These are phyloP conservation scores for Candida sakaeoensis DNA, from an alignment of 805 yeast genomes.

Conservation along the genomic window DNA sequence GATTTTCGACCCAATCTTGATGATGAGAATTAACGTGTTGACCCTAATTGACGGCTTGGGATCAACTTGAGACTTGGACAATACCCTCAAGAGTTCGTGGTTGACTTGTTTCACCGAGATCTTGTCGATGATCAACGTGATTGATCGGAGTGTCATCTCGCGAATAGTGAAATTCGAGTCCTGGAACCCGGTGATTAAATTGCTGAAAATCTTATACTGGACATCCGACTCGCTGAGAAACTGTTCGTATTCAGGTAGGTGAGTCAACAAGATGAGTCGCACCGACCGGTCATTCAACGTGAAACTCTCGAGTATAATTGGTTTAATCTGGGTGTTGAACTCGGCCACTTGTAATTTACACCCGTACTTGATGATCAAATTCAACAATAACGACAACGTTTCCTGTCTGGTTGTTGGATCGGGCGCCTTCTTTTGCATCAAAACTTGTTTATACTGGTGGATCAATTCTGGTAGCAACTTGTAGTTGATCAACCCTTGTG, in stretches of 20 bases:
- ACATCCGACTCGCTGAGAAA: constrained; percentile 57
- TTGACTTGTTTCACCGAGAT: constrained; percentile 78
- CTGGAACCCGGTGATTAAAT: constrained; percentile 73
- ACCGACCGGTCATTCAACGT: constrained; percentile 71
- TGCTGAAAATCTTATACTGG: constrained; percentile 64
- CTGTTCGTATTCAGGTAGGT: constrained; percentile 53
- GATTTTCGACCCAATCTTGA: constrained; percentile 59
- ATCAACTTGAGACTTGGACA: constrained; percentile 82
- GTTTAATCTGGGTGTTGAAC: constrained; percentile 47
- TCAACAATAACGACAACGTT: constrained; percentile 34
- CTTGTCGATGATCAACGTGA: constrained; percentile 57
- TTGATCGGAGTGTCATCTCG: constrained; percentile 71
- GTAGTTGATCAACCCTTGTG: constrained; percentile 50
- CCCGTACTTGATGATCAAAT: constrained; percentile 38
- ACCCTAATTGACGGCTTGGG: constrained; percentile 73
- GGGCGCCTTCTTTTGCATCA: constrained; percentile 21
- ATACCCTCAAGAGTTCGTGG: constrained; percentile 72
- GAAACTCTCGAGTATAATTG: constrained; percentile 62
- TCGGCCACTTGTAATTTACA: constrained; percentile 23
- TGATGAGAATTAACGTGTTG: constrained; percentile 67
- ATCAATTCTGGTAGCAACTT: constrained; percentile 70
- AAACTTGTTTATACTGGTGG: constrained; percentile 33
- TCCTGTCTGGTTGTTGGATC: too few relatives aligned
- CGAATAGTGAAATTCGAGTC: constrained; percentile 82
- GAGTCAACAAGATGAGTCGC: constrained; percentile 64